A percentile compares a stretch with the other conserved stretches of the same genome.
These are phyloP conservation scores for Sinapis alba DNA, from an alignment of 441 rosid genomes.

Conservation along the genomic window DNA sequence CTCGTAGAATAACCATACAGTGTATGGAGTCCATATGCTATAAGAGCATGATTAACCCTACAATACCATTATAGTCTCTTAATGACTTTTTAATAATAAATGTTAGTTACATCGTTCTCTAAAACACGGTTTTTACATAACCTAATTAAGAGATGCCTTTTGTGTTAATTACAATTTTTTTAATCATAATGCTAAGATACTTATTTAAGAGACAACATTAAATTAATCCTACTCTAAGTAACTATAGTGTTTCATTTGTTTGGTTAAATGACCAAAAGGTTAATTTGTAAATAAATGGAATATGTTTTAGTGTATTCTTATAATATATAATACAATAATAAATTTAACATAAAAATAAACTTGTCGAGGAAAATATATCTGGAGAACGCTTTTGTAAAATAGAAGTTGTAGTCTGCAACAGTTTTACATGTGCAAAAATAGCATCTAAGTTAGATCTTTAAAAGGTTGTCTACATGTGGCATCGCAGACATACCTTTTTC, in stretches of 20 bases:
- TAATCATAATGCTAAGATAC: too few relatives aligned
- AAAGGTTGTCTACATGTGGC: constrained; percentile 28
- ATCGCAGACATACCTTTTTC: constrained; percentile 35
- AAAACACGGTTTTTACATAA: too few relatives aligned
- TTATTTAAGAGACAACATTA: too few relatives aligned
- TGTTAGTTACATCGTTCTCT: too few relatives aligned
- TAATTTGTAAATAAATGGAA: neutral
- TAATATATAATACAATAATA: neutral
- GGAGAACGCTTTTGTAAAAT: neutral
- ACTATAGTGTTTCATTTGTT: neutral
- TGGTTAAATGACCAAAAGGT: neutral
- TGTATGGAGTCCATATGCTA: neutral
- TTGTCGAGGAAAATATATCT: neutral
- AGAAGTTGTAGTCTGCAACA: neutral
- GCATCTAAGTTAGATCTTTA: constrained; percentile 30
- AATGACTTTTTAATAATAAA: too few relatives aligned
- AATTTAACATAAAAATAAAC: neutral
- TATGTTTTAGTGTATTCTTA: neutral
- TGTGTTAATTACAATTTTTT: too few relatives aligned
- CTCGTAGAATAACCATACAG: neutral
- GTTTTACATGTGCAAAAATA: constrained; percentile 8
- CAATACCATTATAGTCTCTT: too few relatives aligned
- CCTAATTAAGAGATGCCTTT: too few relatives aligned
- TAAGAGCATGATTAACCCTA: too few relatives aligned
- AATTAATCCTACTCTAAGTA: too few relatives aligned